Percentiles rank a stretch among this genome's conserved stretches.
phyloP scores from a whole-genome alignment of 2,329 filamentous ascomycete genomes.

The Juglanconis juglandina region DNA sequence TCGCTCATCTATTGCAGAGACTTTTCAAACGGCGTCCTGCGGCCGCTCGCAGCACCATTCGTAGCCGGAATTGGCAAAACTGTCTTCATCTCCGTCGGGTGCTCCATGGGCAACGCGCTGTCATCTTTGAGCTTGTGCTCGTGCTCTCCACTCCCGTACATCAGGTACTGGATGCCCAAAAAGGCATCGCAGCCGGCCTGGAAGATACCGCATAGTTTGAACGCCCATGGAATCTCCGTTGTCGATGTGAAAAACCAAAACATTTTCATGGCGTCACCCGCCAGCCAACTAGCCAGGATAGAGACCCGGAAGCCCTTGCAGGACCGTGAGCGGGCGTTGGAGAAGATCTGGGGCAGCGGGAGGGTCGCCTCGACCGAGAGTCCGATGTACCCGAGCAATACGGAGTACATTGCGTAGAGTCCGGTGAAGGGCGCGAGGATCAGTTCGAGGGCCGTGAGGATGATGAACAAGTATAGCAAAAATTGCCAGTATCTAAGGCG shows the following conservation, averaged over 20 bases:
- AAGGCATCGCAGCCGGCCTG: constrained; percentile 74
- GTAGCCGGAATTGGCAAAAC: constrained; percentile 14
- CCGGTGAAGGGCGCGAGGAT: constrained; percentile 56
- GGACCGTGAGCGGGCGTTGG: constrained; percentile 65
- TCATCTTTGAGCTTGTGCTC: constrained; percentile 31
- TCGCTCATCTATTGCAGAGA: constrained; percentile 3
- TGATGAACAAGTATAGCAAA: constrained; percentile 62
- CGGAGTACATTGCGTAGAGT: constrained; percentile 64
- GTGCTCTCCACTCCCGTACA: constrained; percentile 57
- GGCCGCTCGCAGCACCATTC: constrained; percentile 15
- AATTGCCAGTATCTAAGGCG: constrained; percentile 70
- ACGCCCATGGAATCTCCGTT: constrained; percentile 69
- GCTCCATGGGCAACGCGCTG: neutral
- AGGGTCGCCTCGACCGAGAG: constrained; percentile 78
- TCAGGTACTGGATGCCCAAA: constrained; percentile 70
- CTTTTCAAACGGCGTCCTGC: constrained; percentile 18
- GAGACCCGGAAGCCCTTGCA: constrained; percentile 76
- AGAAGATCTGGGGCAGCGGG: constrained; percentile 72
- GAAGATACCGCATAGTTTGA: constrained; percentile 79
- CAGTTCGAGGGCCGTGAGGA: constrained; percentile 62
- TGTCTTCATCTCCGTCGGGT: constrained; percentile 14
- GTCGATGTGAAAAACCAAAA: constrained; percentile 76
- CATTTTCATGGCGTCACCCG: constrained; percentile 83
- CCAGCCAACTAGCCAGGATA: constrained; percentile 73
- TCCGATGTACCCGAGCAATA: constrained; percentile 68